phyloP scores from a whole-genome alignment of 2,329 filamentous ascomycete species.

The Pseudogymnoascus sp. region DNA sequence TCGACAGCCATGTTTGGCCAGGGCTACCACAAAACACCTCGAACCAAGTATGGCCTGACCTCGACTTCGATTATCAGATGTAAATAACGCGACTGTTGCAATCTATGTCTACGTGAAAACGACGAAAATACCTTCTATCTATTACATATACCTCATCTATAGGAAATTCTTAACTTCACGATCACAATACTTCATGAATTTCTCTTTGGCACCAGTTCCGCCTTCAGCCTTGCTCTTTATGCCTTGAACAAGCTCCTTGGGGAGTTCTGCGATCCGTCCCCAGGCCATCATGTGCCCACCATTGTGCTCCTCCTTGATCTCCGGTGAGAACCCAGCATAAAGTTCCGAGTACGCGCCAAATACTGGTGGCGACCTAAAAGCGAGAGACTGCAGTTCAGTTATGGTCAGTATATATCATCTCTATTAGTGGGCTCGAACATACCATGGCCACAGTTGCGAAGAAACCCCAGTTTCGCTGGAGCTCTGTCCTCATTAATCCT shows the following conservation, averaged over 20 bases:
- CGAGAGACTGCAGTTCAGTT: conserved; percentile 10
- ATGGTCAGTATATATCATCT: not conserved
- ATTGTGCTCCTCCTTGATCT: conserved; percentile 26
- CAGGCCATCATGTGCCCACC: conserved; percentile 36
- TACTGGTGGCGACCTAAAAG: conserved; percentile 23
- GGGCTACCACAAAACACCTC: not conserved
- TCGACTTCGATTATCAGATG: conserved; percentile 8
- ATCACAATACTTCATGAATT: conserved; percentile 31
- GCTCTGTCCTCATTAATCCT: conserved; percentile 32
- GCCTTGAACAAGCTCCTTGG: conserved; percentile 16
- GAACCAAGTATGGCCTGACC: conserved; percentile 14
- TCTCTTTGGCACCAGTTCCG: conserved; percentile 22
- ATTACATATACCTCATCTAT: conserved; percentile 11
- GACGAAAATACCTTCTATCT: not conserved
- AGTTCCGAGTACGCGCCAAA: conserved; percentile 32
- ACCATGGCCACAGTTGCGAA: conserved; percentile 16
- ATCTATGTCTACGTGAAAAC: conserved; percentile 5
- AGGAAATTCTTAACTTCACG: conserved; percentile 20
- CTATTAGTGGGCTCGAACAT: not conserved
- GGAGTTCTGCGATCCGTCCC: conserved; percentile 27
- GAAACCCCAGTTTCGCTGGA: conserved; percentile 25
- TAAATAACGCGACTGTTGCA: conserved; percentile 11
- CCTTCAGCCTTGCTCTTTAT: conserved; percentile 22
- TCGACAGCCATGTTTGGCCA: conserved; percentile 16
- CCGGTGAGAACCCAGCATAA: conserved; percentile 28